Evolutionary conservation across 2,329 filamentous ascomycete genomes (phyloP), one percentile per base, ranked within the genome.

Genomic region (Fusarium virguliforme): DNA sequence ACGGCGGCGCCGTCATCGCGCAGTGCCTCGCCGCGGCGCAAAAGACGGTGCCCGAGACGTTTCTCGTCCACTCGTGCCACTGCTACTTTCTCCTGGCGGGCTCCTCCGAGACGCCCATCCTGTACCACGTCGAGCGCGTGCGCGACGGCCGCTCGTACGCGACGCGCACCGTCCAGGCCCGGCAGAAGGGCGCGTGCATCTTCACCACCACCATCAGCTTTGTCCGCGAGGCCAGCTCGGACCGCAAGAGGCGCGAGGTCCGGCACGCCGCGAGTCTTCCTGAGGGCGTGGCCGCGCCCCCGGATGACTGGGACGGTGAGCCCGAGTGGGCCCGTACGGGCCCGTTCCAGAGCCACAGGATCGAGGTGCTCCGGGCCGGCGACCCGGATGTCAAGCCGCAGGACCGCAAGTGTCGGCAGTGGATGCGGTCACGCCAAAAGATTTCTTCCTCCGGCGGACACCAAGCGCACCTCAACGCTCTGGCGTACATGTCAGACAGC

Each of bases 71-170:
- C 85, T 95, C 92, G 78, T 98, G 97, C 92, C 96, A 99, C 87
- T 98, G 96, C 88, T 99, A 98, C 85, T 99, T 99, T 81, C 91
- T 99, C 35, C 90, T 98, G 2, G 95, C 95, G 5, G 96, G 96
- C 30, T 93, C 95, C 77, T 87, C 90, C 12, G 89, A 92, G 66
- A 91, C 96, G 18, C 95, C 96, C 34, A 92, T 98, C 72, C 87
- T 98, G 68, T 98, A 97, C 84, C 94, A 98, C 79, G 96, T 99
- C 51, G 96, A 98, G 84, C 89, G 93, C 58, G 94, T 99, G 53
- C 91, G 96, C 61, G 94, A 97, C 79, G 96, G 96, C 8, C 90
- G 92, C 65, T 95, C 92, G 57, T 99, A 95, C 80, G 91, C 94
- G 60, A 98, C 96, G 38, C 88, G 96, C 60, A 98, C 95, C 1